phyloP scores from a whole-genome alignment of 176 grass and related monocot species.

The Elymus sibiricus region DNA sequence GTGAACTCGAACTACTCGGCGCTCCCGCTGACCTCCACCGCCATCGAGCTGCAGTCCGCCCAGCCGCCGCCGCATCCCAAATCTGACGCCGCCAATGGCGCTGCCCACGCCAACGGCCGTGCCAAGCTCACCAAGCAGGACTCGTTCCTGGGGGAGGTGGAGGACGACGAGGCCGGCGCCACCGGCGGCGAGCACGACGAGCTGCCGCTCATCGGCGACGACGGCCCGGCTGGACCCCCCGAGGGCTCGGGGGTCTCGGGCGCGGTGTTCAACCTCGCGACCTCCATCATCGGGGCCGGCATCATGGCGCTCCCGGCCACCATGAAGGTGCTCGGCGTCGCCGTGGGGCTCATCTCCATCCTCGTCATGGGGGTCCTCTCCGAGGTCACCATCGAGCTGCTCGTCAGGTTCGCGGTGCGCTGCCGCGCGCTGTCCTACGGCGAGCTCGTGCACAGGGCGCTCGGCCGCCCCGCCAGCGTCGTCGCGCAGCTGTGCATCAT shows the following conservation, averaged over 20 bases:
- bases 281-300: conserved; percentile 94
- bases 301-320: conserved; percentile 97
- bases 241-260: conserved; percentile 56
- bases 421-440: conserved; percentile 83
- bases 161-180: background rate
- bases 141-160: conserved; percentile 40
- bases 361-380: conserved; percentile 81
- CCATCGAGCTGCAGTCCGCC: conserved; percentile 71
- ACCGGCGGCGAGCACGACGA: conserved; percentile 48
- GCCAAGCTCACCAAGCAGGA: conserved; percentile 47
- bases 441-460: conserved; percentile 69
- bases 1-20: conserved; percentile 73
- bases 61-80: background rate
- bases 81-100: conserved; percentile 25
- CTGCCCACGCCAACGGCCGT: conserved; percentile 36
- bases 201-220: conserved; percentile 67
- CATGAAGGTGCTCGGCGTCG: conserved; percentile 97
- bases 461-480: conserved; percentile 66
- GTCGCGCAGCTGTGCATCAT: conserved; percentile 80
- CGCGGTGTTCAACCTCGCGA: conserved; percentile 95
- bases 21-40: conserved; percentile 45
- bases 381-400: conserved; percentile 92
- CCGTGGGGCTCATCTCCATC: conserved; percentile 67
- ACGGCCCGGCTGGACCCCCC: conserved; percentile 6
- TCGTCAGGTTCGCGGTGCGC: conserved; percentile 68